Conservation (phyloP, 1,139 yeast species). For the Yamadazyma sp. region DNA sequence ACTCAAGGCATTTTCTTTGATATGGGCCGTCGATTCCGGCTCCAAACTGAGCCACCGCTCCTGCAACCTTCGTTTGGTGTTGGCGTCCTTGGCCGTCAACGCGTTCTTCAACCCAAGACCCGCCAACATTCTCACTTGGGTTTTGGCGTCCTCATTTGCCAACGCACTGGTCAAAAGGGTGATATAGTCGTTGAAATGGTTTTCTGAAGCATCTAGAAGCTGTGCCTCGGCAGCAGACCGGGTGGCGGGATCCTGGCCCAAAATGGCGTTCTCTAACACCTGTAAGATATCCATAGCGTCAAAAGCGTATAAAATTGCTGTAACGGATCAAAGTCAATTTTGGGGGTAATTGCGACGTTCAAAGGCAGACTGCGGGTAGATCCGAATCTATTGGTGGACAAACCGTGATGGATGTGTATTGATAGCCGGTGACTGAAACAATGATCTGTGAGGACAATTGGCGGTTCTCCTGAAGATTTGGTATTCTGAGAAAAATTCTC, state of each 20-base stretch:
- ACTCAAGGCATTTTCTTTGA: constrained; percentile 65
- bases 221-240: constrained; percentile 83
- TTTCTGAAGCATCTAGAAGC: constrained; percentile 68
- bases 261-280: constrained; percentile 75
- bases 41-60: constrained; percentile 66
- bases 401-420: background rate
- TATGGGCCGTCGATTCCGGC: constrained; percentile 52
- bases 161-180: constrained; percentile 71
- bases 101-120: constrained; percentile 87
- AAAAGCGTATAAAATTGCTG: background rate
- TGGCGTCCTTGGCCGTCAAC: constrained; percentile 71
- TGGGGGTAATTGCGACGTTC: background rate
- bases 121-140: constrained; percentile 91
- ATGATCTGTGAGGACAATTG: no score
- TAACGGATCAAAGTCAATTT: background rate
- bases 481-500: background rate
- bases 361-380: background rate
- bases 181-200: constrained; percentile 73
- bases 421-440: no score
- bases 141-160: constrained; percentile 60
- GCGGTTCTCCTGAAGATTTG: no score
- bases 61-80: constrained; percentile 51
- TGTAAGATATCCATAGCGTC: constrained; percentile 63
- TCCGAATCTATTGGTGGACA: background rate
- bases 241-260: constrained; percentile 61